Conservation (phyloP, 1,284 basidiomycete species). For the Serendipita sp. region DNA sequence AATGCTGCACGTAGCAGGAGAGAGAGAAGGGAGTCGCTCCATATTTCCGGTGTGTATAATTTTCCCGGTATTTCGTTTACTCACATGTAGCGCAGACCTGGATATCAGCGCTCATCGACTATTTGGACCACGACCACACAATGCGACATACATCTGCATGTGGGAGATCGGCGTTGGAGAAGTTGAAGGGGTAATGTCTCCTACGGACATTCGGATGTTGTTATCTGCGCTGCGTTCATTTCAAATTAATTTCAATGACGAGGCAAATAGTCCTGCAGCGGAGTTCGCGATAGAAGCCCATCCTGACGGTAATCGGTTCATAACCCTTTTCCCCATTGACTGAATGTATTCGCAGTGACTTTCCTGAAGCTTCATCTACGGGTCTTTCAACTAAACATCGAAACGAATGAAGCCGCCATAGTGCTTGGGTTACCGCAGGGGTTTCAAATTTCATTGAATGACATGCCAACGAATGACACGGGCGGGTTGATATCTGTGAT, state of each 20-base stretch:
- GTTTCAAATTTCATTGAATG: conserved; percentile 53
- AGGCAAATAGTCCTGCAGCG: conserved; percentile 63
- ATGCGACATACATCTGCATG: conserved; percentile 73
- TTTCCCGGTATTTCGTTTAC: not conserved
- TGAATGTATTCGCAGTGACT: conserved; percentile 34
- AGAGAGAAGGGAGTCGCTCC: conserved; percentile 26
- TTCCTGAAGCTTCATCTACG: conserved; percentile 51
- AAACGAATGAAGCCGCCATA: conserved; percentile 36
- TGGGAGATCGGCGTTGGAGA: conserved; percentile 70
- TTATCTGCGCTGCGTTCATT: conserved; percentile 44
- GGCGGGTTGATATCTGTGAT: not conserved
- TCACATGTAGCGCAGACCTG: conserved; percentile 33
- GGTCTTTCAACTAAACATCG: conserved; percentile 41
- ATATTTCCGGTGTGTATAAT: conserved; percentile 44
- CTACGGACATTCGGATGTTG: conserved; percentile 40
- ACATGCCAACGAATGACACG: conserved; percentile 31
- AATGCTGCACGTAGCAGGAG: conserved; percentile 15
- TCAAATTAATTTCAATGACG: conserved; percentile 55
- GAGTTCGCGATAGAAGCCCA: conserved; percentile 49
- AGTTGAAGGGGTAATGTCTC: conserved; percentile 43
- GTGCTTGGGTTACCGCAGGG: conserved; percentile 46
- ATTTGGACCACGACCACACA: conserved; percentile 76
- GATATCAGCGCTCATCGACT: conserved; percentile 70
- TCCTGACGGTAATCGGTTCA: conserved; percentile 51
- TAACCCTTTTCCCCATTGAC: not conserved